Evolutionary conservation across 805 yeast genomes (phyloP).

Genomic region (Teunomyces tritomae): DNA sequence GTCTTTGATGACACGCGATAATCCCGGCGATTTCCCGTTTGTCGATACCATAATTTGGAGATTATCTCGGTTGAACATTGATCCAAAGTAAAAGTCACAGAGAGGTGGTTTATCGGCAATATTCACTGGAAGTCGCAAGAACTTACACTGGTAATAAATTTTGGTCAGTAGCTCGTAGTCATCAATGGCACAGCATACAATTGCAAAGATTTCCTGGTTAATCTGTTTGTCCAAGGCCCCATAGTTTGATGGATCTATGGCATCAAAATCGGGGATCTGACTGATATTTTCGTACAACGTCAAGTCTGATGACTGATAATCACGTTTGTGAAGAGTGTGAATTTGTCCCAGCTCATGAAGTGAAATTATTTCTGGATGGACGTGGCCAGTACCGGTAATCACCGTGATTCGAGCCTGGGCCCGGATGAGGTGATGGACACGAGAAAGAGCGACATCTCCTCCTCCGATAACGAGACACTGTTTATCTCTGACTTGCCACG

Average conservation of each 20-base stretch:
- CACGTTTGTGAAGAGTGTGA: slow-evolving; percentile 38
- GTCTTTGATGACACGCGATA: slow-evolving; percentile 52
- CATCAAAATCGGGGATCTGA: slow-evolving; percentile 17
- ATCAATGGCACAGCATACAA: slow-evolving; percentile 74
- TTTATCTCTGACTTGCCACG: slow-evolving; percentile 67
- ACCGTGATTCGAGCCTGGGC: slow-evolving; percentile 74
- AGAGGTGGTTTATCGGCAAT: slow-evolving; percentile 82
- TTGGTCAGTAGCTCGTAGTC: slow-evolving; percentile 58
- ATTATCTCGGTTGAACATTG: slow-evolving; percentile 68
- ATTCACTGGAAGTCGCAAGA: slow-evolving; percentile 58
- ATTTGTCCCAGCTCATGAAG: slow-evolving; percentile 39
- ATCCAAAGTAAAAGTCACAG: slow-evolving; percentile 85
- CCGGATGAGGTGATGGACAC: slow-evolving; percentile 62
- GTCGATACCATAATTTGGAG: slow-evolving; percentile 81
- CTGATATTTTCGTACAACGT: slow-evolving; percentile 42
- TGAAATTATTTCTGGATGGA: slow-evolving; percentile 27
- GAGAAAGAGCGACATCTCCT: slow-evolving; percentile 71
- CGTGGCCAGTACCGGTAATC: slow-evolving; percentile 40
- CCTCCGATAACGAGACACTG: slow-evolving; percentile 76
- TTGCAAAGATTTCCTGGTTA: slow-evolving; percentile 46
- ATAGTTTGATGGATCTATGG: slow-evolving; percentile 19
- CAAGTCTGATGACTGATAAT: slow-evolving; percentile 48
- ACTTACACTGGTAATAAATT: slow-evolving; percentile 52
- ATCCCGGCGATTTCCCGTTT: slow-evolving; percentile 77
- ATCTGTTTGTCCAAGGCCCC: slow-evolving; percentile 32